A percentile compares a stretch with the other conserved stretches of the same genome.
phyloP scores from a whole-genome alignment of 176 grass and related monocot genomes.

The Oryza rufipogon region DNA sequence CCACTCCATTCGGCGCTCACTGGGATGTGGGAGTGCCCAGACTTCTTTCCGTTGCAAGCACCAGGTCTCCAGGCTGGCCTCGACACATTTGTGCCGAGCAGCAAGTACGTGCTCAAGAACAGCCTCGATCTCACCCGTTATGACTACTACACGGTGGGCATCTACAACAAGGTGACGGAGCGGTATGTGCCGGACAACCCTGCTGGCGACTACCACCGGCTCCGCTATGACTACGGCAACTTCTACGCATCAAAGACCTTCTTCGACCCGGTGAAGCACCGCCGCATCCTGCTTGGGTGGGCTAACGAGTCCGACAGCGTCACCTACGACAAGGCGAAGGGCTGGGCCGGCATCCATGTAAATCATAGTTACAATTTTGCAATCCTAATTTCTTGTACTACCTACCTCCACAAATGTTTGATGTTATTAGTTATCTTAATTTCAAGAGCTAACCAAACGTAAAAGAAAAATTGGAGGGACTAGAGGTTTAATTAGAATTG shows the following conservation, averaged over 20 bases:
- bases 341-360: slow-evolving; percentile 71
- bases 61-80: slow-evolving; percentile 25
- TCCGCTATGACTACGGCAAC: slow-evolving; percentile 73
- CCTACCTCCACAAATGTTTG: too few species aligned
- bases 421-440: too few species aligned
- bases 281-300: slow-evolving; percentile 63
- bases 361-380: too few species aligned
- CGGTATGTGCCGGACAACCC: slow-evolving; percentile 48
- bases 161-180: slow-evolving; percentile 15
- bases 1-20: slow-evolving; percentile 46
- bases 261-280: slow-evolving; percentile 53
- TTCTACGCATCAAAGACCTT: slow-evolving; percentile 84
- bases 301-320: slow-evolving; percentile 57
- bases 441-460: too few species aligned
- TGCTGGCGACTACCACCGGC: slow-evolving; percentile 21
- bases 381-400: too few species aligned
- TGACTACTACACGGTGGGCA: slow-evolving; percentile 21
- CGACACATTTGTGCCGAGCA: background rate
- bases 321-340: slow-evolving; percentile 42
- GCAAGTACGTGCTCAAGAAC: slow-evolving; percentile 53
- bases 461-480: too few species aligned
- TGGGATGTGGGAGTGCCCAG: slow-evolving; percentile 66
- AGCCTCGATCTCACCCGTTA: slow-evolving; percentile 45
- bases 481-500: too few species aligned
- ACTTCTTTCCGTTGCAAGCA: slow-evolving; percentile 46